These are phyloP conservation scores for Trypanosoma mega DNA, from an alignment of 208 protist species.

Conservation along the genomic window DNA sequence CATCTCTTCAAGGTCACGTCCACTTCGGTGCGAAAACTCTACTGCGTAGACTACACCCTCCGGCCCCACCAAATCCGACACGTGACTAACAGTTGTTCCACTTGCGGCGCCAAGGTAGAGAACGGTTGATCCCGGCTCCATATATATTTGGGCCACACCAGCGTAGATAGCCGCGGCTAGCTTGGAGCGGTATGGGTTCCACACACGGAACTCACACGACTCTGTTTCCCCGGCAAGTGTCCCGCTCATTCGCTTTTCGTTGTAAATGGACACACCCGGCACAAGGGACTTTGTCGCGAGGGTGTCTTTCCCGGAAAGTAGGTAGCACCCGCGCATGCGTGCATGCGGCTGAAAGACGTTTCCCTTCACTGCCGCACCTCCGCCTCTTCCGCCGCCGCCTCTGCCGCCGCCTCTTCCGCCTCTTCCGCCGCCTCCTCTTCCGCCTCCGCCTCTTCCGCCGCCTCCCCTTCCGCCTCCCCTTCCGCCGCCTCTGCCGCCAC, in stretches of 20 bases:
- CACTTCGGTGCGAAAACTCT: constrained; percentile 99
- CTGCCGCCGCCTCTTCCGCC: constrained; percentile 56
- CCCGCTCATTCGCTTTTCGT: constrained; percentile 98
- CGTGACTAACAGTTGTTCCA: constrained; percentile 99
- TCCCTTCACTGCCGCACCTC: constrained; percentile 52
- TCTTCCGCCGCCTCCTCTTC: constrained; percentile 55
- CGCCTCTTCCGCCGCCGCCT: constrained; percentile 51
- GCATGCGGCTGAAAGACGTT: constrained; percentile 97
- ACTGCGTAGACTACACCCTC: constrained; percentile 99
- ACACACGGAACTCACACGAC: constrained; percentile 99
- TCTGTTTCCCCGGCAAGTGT: constrained; percentile 67
- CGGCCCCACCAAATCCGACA: constrained; percentile 99
- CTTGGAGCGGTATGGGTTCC: constrained; percentile 99
- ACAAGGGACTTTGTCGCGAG: constrained; percentile 98
- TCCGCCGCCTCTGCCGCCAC: constrained; percentile 39
- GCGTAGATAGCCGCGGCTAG: constrained; percentile 98
- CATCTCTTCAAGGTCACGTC: constrained; percentile 99
- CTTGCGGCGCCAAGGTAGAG: constrained; percentile 99
- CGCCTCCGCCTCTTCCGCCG: constrained; percentile 43
- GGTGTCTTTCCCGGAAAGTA: constrained; percentile 97
- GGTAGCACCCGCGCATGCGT: constrained; percentile 96
- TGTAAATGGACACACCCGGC: constrained; percentile 99
- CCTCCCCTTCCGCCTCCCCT: constrained; percentile 37
- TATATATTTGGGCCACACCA: constrained; percentile 98
- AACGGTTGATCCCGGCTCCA: constrained; percentile 97